A percentile compares a stretch with the other conserved stretches of the same genome.
These are phyloP conservation scores for Acarospora socialis DNA, from an alignment of 2,329 filamentous ascomycete species.

Conservation along the genomic window DNA sequence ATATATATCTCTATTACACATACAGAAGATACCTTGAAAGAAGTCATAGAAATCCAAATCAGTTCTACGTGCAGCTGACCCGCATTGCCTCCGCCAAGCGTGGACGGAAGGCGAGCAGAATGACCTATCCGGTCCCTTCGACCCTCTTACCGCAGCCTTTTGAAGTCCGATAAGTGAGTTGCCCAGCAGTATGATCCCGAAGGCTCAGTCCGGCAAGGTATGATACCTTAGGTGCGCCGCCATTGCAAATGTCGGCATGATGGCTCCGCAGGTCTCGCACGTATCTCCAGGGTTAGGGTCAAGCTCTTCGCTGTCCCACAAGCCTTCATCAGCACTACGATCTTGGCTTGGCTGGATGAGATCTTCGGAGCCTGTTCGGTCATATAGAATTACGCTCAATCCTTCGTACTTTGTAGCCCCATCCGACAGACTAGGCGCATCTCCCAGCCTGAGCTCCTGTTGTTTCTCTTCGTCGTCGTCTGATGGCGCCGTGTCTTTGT, in stretches of 20 bases:
- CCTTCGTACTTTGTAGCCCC: conserved; percentile 4
- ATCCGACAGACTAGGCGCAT: conserved; percentile 2
- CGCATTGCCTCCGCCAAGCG: no score
- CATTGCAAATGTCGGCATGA: conserved; percentile 36
- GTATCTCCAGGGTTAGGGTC: conserved; percentile 21
- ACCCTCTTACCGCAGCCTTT: no score
- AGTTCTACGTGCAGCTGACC: no score
- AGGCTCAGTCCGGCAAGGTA: conserved; percentile 17
- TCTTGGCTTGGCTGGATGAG: not conserved
- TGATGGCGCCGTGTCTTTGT: conserved; percentile 24
- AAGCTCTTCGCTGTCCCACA: conserved; percentile 21
- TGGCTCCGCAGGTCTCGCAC: conserved; percentile 30
- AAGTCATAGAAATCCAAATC: no score
- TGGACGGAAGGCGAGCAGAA: no score
- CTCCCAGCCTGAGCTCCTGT: conserved; percentile 1
- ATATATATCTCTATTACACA: no score
- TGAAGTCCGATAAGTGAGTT: no score
- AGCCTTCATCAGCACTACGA: conserved; percentile 13
- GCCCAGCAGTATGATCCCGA: no score
- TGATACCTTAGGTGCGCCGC: conserved; percentile 37
- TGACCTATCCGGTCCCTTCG: no score
- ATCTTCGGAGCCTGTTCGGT: conserved; percentile 7
- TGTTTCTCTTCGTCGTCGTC: conserved; percentile 10
- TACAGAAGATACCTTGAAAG: no score
- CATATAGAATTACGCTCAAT: no score